A percentile compares a stretch with the other conserved stretches of the same genome.
These are phyloP conservation scores for Alternaria longipes DNA, from an alignment of 2,329 filamentous ascomycete genomes.

Conservation along the genomic window DNA sequence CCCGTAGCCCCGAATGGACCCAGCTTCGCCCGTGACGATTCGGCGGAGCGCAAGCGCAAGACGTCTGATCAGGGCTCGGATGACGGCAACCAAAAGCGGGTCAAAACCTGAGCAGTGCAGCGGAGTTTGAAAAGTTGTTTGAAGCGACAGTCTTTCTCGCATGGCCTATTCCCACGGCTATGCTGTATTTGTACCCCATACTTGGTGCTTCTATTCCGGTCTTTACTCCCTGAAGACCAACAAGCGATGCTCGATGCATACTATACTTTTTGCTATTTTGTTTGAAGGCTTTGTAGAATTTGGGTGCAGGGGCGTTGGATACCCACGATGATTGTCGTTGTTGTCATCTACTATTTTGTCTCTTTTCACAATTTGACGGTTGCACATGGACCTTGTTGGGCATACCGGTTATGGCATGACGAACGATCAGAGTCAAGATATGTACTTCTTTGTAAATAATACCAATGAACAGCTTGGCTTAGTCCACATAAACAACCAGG, in stretches of 20 bases:
- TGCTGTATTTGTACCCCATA: constrained; percentile 22
- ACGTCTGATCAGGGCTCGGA: constrained; percentile 52
- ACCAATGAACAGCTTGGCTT: constrained; percentile 22
- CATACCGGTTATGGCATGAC: constrained; percentile 20
- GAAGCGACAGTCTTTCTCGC: constrained; percentile 1
- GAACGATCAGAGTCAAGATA: constrained; percentile 15
- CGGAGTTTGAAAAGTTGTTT: background rate
- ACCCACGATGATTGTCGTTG: constrained; percentile 32
- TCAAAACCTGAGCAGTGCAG: constrained; percentile 41
- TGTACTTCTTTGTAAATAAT: constrained; percentile 28
- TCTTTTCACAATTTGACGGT: constrained; percentile 26
- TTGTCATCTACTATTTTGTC: constrained; percentile 16
- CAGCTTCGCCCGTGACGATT: constrained; percentile 56
- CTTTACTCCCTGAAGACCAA: constrained; percentile 9
- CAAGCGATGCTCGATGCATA: constrained; percentile 22
- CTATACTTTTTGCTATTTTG: constrained; percentile 1
- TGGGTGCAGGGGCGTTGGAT: constrained; percentile 37
- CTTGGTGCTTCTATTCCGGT: constrained; percentile 12
- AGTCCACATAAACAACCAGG: constrained; percentile 5
- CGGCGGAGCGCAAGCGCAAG: constrained; percentile 52
- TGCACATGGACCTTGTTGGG: constrained; percentile 8
- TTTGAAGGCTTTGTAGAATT: constrained; percentile 20
- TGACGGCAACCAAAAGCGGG: constrained; percentile 47
- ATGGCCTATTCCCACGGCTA: background rate
- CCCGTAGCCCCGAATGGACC: constrained; percentile 64